These are phyloP conservation scores for Kluyveromyces sp. DNA, from an alignment of 1,139 yeast species.

Conservation along the genomic window DNA sequence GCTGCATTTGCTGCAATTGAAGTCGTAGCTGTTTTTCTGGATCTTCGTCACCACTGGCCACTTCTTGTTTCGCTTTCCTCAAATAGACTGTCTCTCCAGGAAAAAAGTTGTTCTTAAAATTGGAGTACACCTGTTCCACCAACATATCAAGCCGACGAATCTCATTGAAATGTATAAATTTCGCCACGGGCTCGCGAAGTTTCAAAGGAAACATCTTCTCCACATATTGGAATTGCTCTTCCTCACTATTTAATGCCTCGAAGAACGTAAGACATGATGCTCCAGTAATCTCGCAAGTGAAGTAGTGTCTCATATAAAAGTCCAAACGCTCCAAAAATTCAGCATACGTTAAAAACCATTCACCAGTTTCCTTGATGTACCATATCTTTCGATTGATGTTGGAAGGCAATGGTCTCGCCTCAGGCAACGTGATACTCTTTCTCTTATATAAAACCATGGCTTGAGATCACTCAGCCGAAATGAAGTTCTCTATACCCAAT, in stretches of 20 bases:
- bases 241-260: conserved; percentile 79
- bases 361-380: conserved; percentile 75
- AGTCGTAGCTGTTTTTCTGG: conserved; percentile 4
- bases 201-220: conserved; percentile 86
- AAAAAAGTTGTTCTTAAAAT: conserved; percentile 75
- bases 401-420: conserved; percentile 48
- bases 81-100: conserved; percentile 84
- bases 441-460: conserved; percentile 61
- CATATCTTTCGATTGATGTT: conserved; percentile 56
- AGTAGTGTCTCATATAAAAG: conserved; percentile 65
- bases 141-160: conserved; percentile 79
- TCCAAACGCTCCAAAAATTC: conserved; percentile 64
- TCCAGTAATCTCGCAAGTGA: conserved; percentile 94
- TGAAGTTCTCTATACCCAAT: not conserved
- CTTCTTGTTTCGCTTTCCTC: conserved; percentile 32
- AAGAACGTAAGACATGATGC: conserved; percentile 84
- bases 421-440: conserved; percentile 54
- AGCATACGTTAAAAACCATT: conserved; percentile 75
- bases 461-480: not conserved
- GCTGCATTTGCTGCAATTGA: not conserved
- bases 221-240: conserved; percentile 57
- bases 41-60: conserved; percentile 1
- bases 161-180: conserved; percentile 75
- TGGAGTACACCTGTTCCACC: conserved; percentile 73
- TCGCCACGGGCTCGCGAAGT: conserved; percentile 79